A percentile compares a stretch with the other conserved stretches of the same genome.
Evolutionary conservation across 345 rosid genomes (phyloP).

Genomic region (Brassica cretica): DNA sequence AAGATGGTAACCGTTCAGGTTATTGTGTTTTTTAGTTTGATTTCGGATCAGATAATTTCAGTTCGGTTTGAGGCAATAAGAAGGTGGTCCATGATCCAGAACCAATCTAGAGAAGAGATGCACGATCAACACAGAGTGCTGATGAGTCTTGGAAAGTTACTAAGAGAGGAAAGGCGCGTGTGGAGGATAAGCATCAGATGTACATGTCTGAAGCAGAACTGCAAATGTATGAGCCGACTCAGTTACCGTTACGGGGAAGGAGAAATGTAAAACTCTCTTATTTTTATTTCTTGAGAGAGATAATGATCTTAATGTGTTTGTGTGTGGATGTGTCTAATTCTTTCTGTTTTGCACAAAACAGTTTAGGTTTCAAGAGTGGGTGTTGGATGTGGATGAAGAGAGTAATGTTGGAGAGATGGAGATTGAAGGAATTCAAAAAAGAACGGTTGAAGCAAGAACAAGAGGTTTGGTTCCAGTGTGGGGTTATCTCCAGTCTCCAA

Average conservation of each 20-base stretch:
- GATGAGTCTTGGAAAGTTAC: neutral
- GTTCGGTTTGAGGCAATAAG: neutral
- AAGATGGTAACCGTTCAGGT: too few species aligned
- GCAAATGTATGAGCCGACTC: neutral
- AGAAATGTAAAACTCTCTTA: neutral
- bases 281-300: neutral
- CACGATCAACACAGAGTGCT: neutral
- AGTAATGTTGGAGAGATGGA: conserved; percentile 32
- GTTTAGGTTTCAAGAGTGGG: conserved; percentile 52
- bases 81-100: neutral
- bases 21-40: too few species aligned
- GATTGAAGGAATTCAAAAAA: neutral
- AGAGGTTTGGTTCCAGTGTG: neutral
- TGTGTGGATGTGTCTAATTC: neutral
- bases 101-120: neutral
- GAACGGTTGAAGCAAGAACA: neutral
- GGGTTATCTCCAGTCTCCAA: conserved; percentile 44
- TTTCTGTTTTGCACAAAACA: neutral
- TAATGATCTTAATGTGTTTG: neutral
- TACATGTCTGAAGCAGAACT: neutral
- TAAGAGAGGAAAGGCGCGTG: neutral
- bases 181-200: neutral
- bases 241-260: neutral
- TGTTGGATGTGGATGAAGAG: conserved; percentile 44
- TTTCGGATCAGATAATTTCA: too few species aligned